Evolutionary conservation across 148 eudicot genomes (phyloP), one percentile per base, ranked within the genome.

Genomic region (Fallopia convolvulus): DNA sequence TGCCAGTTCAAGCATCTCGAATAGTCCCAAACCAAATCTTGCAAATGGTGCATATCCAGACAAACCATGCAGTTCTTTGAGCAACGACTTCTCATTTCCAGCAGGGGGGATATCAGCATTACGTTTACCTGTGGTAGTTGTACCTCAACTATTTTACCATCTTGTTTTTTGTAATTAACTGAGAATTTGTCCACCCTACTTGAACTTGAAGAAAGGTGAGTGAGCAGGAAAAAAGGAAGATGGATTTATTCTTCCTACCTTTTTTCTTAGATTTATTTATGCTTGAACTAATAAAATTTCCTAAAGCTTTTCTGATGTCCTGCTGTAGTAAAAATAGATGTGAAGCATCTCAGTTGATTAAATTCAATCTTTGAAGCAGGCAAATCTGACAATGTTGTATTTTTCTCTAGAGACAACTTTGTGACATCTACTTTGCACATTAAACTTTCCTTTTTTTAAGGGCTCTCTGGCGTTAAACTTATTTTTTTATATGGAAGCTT

Each of bases 71-170:
- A 84, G 52, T 79, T 78, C 77, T 63, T 83, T 80, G 76, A 81
- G 79, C 82, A 83, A 78, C 75, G 86, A 86, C 50, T 76, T 82
- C 11, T 82, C 80, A 1, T 81, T 82, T 47, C 86, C 88, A 75
- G 77, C 82, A 2, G 88, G 84, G 63, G 91, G 89, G 77, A 80
- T 85, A 77, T 74, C 84, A 50, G 86, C 92, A 23, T 85, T 91
- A 58, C 93, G 77, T 60, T 80, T 91, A 76, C 96, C 96, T 42
- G 85, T 86, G 96, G 96, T 91, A 91, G 85, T 85, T 81, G 83
- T 86, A 81, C 85, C 77, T 79, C 75, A 73, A 84, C 85, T 74
- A 70, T 76, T 39, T 23, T 42, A 21, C 10, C 44, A 68, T 68
- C 72, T 36, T 68, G 72, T 18, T 68, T 68, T 39, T 68, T 42